These are phyloP conservation scores for Colletotrichum camelliae DNA, from an alignment of 2,329 filamentous ascomycete genomes.

Conservation along the genomic window DNA sequence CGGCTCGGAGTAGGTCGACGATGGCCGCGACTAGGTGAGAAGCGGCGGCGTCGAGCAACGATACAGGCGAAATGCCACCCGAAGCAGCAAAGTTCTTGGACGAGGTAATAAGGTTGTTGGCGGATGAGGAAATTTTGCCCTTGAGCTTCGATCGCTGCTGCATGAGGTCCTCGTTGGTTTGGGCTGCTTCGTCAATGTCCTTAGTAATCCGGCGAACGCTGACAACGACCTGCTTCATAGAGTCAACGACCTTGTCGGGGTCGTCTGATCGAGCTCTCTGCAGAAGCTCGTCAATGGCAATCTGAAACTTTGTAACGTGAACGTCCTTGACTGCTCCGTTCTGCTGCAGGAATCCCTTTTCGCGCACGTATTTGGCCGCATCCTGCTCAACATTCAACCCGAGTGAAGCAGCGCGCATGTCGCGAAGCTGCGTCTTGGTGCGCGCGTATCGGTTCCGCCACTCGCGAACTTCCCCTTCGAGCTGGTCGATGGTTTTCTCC, in stretches of 20 bases:
- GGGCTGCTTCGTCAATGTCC: conserved; percentile 69
- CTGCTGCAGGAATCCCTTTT: conserved; percentile 71
- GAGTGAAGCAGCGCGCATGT: conserved; percentile 79
- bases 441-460: conserved; percentile 92
- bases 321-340: conserved; percentile 87
- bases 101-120: conserved; percentile 94
- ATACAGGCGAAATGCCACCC: conserved; percentile 89
- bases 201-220: conserved; percentile 85
- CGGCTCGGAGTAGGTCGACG: conserved; percentile 82
- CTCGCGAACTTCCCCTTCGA: conserved; percentile 84
- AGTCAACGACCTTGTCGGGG: conserved; percentile 77
- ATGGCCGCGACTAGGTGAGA: conserved; percentile 87
- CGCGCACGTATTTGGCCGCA: conserved; percentile 68
- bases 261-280: conserved; percentile 76
- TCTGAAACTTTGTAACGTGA: conserved; percentile 93
- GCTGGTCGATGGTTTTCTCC: conserved; percentile 72
- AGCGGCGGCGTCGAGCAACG: conserved; percentile 88
- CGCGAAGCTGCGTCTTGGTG: conserved; percentile 85
- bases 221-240: conserved; percentile 86
- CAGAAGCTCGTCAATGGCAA: conserved; percentile 90
- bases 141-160: conserved; percentile 75
- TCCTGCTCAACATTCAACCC: conserved; percentile 74
- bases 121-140: conserved; percentile 84
- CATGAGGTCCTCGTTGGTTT: conserved; percentile 56
- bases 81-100: conserved; percentile 89